Evolutionary conservation across 768 basidiomycete genomes (phyloP).

Genomic region (Dacryopinax primogenitus): DNA sequence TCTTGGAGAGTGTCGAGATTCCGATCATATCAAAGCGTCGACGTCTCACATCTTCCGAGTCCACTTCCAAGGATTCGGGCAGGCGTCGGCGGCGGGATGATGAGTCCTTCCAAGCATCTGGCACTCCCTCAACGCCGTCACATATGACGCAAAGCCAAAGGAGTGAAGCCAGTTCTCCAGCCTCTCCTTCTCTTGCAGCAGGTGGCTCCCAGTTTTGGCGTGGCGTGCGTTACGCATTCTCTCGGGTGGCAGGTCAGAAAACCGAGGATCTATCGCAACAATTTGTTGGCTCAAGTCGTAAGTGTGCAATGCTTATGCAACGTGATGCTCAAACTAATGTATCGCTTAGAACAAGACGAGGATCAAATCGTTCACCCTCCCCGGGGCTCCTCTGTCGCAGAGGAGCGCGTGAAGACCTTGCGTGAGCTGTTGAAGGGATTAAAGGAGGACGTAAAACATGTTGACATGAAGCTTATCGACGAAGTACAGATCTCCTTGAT

Average conservation of each 20-base stretch:
- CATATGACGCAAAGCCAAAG: background rate
- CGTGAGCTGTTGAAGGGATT: background rate
- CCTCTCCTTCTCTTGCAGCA: background rate
- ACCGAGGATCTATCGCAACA: background rate
- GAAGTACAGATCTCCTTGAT: background rate
- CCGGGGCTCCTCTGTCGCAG: background rate
- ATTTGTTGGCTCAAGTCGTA: background rate
- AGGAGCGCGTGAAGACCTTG: background rate
- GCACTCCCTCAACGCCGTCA: background rate
- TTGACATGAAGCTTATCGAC: background rate
- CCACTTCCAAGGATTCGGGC: too few species aligned
- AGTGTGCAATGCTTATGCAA: background rate
- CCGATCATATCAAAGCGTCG: background rate
- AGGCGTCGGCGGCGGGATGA: too few species aligned
- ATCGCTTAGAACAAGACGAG: background rate
- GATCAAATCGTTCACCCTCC: background rate
- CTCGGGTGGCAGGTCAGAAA: background rate
- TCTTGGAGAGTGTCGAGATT: background rate
- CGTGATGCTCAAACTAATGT: background rate
- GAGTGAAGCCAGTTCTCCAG: background rate
- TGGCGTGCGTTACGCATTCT: background rate
- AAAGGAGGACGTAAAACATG: background rate
- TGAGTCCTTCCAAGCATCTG: background rate
- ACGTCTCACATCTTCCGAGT: background rate
- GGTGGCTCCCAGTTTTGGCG: background rate